Conservation (phyloP, 805 yeast genomes). For the Wickerhamomyces chaumierensis region DNA sequence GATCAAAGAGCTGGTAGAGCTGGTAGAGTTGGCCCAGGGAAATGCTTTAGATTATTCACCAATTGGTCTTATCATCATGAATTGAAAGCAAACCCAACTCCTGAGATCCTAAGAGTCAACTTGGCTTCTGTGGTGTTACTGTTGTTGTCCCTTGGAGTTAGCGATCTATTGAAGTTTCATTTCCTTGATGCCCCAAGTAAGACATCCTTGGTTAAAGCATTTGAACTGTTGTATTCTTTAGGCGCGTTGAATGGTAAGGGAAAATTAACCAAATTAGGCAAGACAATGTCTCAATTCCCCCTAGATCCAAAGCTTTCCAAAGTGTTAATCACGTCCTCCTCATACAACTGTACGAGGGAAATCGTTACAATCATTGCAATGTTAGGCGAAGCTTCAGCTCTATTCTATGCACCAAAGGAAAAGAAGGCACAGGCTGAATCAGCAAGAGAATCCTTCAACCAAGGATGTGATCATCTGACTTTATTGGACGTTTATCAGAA, state of each 20-base stretch:
- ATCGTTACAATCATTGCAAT: constrained; percentile 68
- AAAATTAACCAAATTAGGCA: constrained; percentile 62
- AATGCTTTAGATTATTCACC: constrained; percentile 83
- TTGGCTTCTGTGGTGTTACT: constrained; percentile 65
- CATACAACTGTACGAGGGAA: constrained; percentile 52
- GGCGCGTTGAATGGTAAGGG: constrained; percentile 84
- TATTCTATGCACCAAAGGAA: constrained; percentile 63
- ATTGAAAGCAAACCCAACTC: constrained; percentile 67
- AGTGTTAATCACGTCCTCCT: constrained; percentile 52
- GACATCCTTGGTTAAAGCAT: constrained; percentile 58
- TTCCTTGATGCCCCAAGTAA: constrained; percentile 86
- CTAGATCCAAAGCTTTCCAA: constrained; percentile 85
- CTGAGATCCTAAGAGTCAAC: constrained; percentile 86
- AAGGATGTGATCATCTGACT: constrained; percentile 64
- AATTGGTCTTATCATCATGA: constrained; percentile 74
- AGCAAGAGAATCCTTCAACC: constrained; percentile 43
- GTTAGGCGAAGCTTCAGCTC: constrained; percentile 66
- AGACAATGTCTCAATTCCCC: constrained; percentile 86
- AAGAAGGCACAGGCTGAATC: constrained; percentile 56
- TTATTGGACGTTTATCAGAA: constrained; percentile 64
- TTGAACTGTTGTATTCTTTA: constrained; percentile 73
- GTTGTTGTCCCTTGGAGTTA: constrained; percentile 73
- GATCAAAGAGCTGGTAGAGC: constrained; percentile 97
- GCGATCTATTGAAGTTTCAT: constrained; percentile 72
- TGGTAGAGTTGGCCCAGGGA: constrained; percentile 95